Percentiles rank a stretch among this genome's conserved stretches.
Conservation (phyloP, 345 rosid species). For the Gossypium raimondii region DNA sequence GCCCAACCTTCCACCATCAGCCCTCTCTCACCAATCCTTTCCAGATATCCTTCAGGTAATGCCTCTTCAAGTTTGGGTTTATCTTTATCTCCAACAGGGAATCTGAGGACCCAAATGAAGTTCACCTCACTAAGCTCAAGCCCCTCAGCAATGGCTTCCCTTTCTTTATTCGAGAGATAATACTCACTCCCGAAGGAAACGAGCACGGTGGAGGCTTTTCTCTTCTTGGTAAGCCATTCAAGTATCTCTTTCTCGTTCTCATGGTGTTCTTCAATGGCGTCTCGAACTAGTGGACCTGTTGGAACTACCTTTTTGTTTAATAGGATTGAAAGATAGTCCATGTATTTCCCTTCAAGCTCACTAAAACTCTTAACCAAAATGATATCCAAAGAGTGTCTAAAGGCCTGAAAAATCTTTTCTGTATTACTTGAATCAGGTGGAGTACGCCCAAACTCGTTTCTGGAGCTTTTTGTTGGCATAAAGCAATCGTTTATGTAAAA, state of each 20-base stretch:
- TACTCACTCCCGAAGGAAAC: conserved; percentile 39
- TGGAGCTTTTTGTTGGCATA: background rate
- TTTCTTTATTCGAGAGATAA: conserved; percentile 26
- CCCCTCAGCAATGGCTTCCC: conserved; percentile 35
- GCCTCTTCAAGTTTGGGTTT: conserved; percentile 16
- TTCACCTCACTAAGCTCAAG: conserved; percentile 28
- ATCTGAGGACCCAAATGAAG: conserved; percentile 36
- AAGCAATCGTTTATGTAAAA: conserved; percentile 1
- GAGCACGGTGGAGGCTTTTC: conserved; percentile 22
- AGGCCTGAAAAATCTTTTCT: background rate
- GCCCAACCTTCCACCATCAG: conserved; percentile 33
- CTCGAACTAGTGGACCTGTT: conserved; percentile 34
- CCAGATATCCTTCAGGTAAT: conserved; percentile 27
- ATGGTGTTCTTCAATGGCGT: background rate
- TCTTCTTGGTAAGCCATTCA: conserved; percentile 35
- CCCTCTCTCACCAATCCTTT: conserved; percentile 25
- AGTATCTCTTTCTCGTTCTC: background rate
- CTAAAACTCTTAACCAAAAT: conserved; percentile 28
- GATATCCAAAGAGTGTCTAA: conserved; percentile 17
- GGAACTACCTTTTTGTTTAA: conserved; percentile 28
- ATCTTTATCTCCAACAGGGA: background rate
- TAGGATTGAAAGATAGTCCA: conserved; percentile 23
- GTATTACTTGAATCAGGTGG: background rate
- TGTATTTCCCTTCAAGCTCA: conserved; percentile 35
- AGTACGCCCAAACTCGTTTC: no score